A percentile compares a stretch with the other conserved stretches of the same genome.
These are phyloP conservation scores for Puccinia horiana DNA, from an alignment of 1,284 basidiomycete species.

Conservation along the genomic window DNA sequence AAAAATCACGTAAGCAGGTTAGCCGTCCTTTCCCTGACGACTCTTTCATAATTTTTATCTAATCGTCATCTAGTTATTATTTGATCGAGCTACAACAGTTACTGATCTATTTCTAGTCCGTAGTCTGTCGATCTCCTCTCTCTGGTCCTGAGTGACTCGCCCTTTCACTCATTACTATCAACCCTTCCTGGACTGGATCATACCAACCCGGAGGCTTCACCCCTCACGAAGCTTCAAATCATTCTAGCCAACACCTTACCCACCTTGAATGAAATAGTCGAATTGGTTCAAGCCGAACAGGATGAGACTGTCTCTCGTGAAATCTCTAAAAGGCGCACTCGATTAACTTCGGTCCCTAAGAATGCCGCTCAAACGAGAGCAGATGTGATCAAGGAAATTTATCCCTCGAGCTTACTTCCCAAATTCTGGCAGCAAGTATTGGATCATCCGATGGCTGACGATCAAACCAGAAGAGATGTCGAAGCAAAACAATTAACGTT, in stretches of 20 bases:
- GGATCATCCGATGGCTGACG: constrained; percentile 75
- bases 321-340: constrained; percentile 72
- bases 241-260: constrained; percentile 66
- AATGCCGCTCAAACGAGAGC: constrained; percentile 56
- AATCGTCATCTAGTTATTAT: neutral
- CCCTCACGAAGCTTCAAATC: constrained; percentile 64
- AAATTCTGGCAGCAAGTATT: constrained; percentile 71
- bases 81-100: neutral
- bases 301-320: constrained; percentile 60
- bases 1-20: constrained; percentile 42
- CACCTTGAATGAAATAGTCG: constrained; percentile 54
- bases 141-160: constrained; percentile 74
- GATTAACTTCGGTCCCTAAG: constrained; percentile 67
- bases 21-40: neutral
- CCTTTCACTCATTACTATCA: constrained; percentile 68
- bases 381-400: constrained; percentile 55
- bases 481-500: constrained; percentile 72
- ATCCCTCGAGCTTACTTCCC: constrained; percentile 65
- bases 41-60: neutral
- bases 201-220: constrained; percentile 67
- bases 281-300: constrained; percentile 39
- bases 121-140: constrained; percentile 71
- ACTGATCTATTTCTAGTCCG: constrained; percentile 1
- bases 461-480: constrained; percentile 66
- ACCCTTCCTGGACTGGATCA: constrained; percentile 73